Evolutionary conservation across 2,329 filamentous ascomycete species (phyloP).

Genomic region (Neonectria punicea): DNA sequence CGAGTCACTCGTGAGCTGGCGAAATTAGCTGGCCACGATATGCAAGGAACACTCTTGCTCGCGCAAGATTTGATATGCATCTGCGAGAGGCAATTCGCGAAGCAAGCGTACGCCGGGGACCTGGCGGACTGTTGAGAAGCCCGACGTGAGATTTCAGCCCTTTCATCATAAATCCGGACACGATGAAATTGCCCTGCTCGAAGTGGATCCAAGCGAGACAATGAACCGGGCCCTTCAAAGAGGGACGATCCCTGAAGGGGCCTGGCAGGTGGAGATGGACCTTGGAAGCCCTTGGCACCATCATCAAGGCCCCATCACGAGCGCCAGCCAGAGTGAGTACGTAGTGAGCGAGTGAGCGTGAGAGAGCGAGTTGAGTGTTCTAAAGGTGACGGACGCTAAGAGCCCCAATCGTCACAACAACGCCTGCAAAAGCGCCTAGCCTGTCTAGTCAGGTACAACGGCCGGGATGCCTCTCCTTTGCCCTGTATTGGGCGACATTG

Average conservation of each 20-base stretch:
- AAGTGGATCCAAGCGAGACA: slow-evolving; percentile 37
- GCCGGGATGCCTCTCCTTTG: slow-evolving; percentile 24
- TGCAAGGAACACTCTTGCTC: slow-evolving; percentile 23
- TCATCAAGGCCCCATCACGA: slow-evolving; percentile 17
- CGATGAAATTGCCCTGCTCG: slow-evolving; percentile 36
- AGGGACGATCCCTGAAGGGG: slow-evolving; percentile 40
- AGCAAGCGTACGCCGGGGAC: slow-evolving; percentile 23
- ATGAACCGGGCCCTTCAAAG: slow-evolving; percentile 27
- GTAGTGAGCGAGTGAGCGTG: too few relatives aligned
- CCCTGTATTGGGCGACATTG: slow-evolving; percentile 31
- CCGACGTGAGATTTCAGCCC: slow-evolving; percentile 31
- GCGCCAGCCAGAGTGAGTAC: not conserved
- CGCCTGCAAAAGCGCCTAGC: slow-evolving; percentile 15
- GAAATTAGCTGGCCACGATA: slow-evolving; percentile 32
- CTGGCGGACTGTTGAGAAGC: slow-evolving; percentile 11
- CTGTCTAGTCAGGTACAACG: slow-evolving; percentile 1
- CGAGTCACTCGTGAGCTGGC: slow-evolving; percentile 15
- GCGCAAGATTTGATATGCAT: slow-evolving; percentile 8
- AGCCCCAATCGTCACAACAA: slow-evolving; percentile 39
- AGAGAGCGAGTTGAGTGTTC: not conserved
- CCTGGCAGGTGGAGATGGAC: slow-evolving; percentile 34
- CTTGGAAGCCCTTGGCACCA: slow-evolving; percentile 16
- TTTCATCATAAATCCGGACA: slow-evolving; percentile 23
- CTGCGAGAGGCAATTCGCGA: slow-evolving; percentile 28
- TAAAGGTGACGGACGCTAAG: not conserved